Percentiles rank a stretch among this genome's conserved stretches.
Evolutionary conservation across 2,329 filamentous ascomycete genomes (phyloP).

Genomic region (Acrodontium crateriforme): DNA sequence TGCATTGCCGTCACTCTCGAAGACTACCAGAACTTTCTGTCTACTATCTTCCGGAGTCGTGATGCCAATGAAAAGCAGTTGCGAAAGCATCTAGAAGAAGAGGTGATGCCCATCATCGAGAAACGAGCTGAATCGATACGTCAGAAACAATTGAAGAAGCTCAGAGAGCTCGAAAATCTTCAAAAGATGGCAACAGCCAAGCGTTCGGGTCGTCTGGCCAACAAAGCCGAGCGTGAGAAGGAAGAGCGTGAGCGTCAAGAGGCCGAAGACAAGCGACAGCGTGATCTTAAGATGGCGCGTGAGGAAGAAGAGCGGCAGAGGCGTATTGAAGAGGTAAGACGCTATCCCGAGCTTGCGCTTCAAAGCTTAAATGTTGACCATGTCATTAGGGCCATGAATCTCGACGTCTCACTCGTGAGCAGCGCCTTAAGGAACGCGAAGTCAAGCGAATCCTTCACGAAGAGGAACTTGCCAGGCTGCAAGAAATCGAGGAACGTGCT

Average conservation of each 20-base stretch:
- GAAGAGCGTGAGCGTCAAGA: conserved; percentile 58
- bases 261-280: conserved; percentile 51
- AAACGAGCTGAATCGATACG: conserved; percentile 56
- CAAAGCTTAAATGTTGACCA: conserved; percentile 11
- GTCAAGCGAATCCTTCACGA: conserved; percentile 70
- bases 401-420: conserved; percentile 70
- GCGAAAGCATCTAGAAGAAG: conserved; percentile 54
- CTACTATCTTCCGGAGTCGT: conserved; percentile 57
- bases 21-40: conserved; percentile 61
- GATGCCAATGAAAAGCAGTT: conserved; percentile 77
- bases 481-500: conserved; percentile 36
- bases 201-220: conserved; percentile 76
- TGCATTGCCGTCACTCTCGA: conserved; percentile 71
- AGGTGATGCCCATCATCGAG: conserved; percentile 74
- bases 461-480: conserved; percentile 66
- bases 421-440: conserved; percentile 75
- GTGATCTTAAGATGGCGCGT: conserved; percentile 49
- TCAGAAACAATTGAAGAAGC: conserved; percentile 58
- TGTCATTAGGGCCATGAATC: conserved; percentile 55
- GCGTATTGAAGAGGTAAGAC: conserved; percentile 49
- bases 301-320: conserved; percentile 45
- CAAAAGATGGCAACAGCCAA: conserved; percentile 90
- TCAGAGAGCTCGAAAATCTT: conserved; percentile 67
- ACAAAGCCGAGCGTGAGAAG: conserved; percentile 64
- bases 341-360: neutral